Evolutionary conservation across 805 yeast species (phyloP), one percentile per base, ranked within the genome.

Genomic region (Tetrapisispora arboricola): DNA sequence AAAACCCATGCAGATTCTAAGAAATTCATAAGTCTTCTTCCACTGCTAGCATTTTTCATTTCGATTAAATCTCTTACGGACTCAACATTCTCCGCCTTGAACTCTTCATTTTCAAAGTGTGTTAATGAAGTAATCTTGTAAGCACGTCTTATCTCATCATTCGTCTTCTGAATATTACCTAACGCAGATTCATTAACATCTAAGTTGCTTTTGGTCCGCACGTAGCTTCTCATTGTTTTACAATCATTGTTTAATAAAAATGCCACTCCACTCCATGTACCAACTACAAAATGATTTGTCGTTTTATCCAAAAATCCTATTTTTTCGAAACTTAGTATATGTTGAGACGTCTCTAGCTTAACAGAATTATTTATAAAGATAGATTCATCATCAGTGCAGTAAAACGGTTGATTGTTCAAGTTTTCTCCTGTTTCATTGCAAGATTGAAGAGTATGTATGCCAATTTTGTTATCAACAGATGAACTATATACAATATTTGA

Each of bases 201-300:
- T 1, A 56, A 38, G n/a, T 44, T 44, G 32, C 58, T 55, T 32
- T 49, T 55, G 3, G 51, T 43, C 38, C 51, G 50, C n/a, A 33
- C 13, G 32, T 45, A 48, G 9, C n/a, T 39, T 7, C 31, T 22
- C 6, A 32, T 10, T 6, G 32, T 26, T 13, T 30, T 22, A 18
- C 7, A 24, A 11, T 43, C 28, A 5, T 26, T 17, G 37, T 48
- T 40, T 6, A 46, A 20, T 3, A 53, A 41, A 6, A 39, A 32
- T 1, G 57, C 49, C 15, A 41, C 40, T 1, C 62, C 62, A 1
- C 48, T 35, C 62, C 62, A 57, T 28, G 44, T 46, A 17, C 51
- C 25, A 9, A 45, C 37, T 8, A 54, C 32, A 17, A 48, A 16
- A 18, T 18, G 18, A 19, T 40, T 35, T 7, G 39, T 39, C 4